Base-by-base conservation (phyloP, 805 yeast genomes). In the Lipomyces kockii region DNA sequence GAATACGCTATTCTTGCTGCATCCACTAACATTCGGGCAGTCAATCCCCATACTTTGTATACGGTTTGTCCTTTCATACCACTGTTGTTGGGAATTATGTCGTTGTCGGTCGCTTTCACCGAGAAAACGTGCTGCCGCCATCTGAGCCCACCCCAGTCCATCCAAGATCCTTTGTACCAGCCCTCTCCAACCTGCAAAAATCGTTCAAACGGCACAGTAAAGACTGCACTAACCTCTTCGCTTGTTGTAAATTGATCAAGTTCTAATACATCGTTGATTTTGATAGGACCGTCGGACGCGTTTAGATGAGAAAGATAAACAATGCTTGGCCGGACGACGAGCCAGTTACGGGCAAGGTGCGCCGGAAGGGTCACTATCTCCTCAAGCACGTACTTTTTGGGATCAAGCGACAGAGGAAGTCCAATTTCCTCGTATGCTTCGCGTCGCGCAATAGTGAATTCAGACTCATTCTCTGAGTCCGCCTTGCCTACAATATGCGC, bases 381-480 rank as follows among this genome's bases (percentile, higher is more conserved):
- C 63, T 89, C 91, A 35, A 92, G 80, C 29, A 78, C 77, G 73
- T 89, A 79, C 66, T 89, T 85, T 72, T 82, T 78, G 35, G 27
- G 14, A 53, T 17, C 82, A 77, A 11, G 84, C 83, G 27, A 20
- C 49, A 54, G 63, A 56, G 58, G 66, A 60, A 91, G 76, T 0
- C 97, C 97, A 60, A 93, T 90, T 76, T 93, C 98, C 76, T 93
- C 98, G 64, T 83, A 84, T 69, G 92, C 87, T 77, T 93, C 98
- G 39, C 98, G 81, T 66, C 96, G 81, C 0, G 97, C 89, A 52
- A 89, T 88, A 56, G 84, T 83, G 83, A 89, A 88, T 65, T 90
- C 91, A 72, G 91, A 92, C 22, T 84, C 80, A 0, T 83, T 86
- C 6, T 43, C 73, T 54, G 72, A 75, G 76, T 93, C 98, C 3